Percentiles rank a stretch among this genome's conserved stretches.
Conservation (phyloP, 1,139 yeast genomes). For the Suhomyces guaymorum region DNA sequence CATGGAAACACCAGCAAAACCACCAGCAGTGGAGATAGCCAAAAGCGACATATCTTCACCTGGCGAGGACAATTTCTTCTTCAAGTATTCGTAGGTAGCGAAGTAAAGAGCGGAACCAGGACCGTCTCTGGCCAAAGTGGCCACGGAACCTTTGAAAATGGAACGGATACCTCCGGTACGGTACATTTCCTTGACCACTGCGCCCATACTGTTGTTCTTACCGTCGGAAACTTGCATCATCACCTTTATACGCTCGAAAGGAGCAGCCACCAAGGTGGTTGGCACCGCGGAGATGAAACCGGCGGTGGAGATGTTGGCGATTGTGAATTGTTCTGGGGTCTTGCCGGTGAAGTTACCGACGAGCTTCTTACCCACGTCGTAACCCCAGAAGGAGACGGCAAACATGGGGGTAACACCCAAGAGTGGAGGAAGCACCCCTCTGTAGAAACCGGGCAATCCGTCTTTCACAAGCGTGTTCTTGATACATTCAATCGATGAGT, state of each 20-base stretch:
- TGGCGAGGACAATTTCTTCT: conserved; percentile 57
- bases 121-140: conserved; percentile 94
- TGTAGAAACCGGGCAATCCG: conserved; percentile 76
- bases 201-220: conserved; percentile 52
- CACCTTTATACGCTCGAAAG: conserved; percentile 94
- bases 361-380: conserved; percentile 83
- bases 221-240: conserved; percentile 77
- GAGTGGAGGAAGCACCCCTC: conserved; percentile 88
- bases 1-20: conserved; percentile 94
- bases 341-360: conserved; percentile 51
- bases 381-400: conserved; percentile 98
- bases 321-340: conserved; percentile 49
- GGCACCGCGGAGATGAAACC: conserved; percentile 97
- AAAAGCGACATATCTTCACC: conserved; percentile 63
- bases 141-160: conserved; percentile 85
- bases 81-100: conserved; percentile 87
- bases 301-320: conserved; percentile 80
- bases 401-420: conserved; percentile 97
- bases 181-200: conserved; percentile 70
- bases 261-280: conserved; percentile 93
- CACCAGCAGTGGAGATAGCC: conserved; percentile 89
- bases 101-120: conserved; percentile 98
- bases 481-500: conserved; percentile 65
- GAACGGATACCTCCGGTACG: conserved; percentile 82
- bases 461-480: conserved; percentile 67